Percentiles rank a stretch among this genome's conserved stretches.
Conservation (phyloP, 305 asterid genomes). For the Euphrasia arctica region DNA sequence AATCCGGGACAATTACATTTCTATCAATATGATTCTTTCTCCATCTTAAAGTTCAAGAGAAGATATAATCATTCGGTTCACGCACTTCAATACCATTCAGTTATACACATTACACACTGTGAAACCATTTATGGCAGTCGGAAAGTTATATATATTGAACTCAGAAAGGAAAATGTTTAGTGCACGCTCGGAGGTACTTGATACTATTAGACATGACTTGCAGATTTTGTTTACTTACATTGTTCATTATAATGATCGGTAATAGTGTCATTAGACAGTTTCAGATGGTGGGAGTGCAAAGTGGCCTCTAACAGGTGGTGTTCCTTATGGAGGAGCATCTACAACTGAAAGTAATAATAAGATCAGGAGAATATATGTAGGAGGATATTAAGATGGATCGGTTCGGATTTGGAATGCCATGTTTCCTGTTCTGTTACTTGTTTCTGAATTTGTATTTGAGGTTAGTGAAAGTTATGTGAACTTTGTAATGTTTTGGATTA, state of each 20-base stretch:
- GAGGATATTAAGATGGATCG: constrained; percentile 93
- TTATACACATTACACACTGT: constrained; percentile 80
- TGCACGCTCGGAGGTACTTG: constrained; percentile 57
- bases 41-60: constrained; percentile 54
- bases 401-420: constrained; percentile 91
- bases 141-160: constrained; percentile 44
- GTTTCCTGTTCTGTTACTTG: constrained; percentile 59
- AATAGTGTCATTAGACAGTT: constrained; percentile 52
- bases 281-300: constrained; percentile 38
- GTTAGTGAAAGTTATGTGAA: constrained; percentile 39
- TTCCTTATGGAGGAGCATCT: constrained; percentile 51
- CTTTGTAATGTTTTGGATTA: not conserved
- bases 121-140: constrained; percentile 78
- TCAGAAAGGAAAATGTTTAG: constrained; percentile 37
- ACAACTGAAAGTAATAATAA: constrained; percentile 44
- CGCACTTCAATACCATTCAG: constrained; percentile 54
- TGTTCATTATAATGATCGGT: constrained; percentile 36
- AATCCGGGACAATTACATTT: constrained; percentile 85
- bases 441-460: constrained; percentile 56
- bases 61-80: constrained; percentile 49
- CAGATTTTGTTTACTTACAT: not conserved
- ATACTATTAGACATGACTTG: constrained; percentile 22
- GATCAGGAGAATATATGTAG: constrained; percentile 71
- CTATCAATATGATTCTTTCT: constrained; percentile 59
- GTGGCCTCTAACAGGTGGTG: constrained; percentile 88